Conservation (phyloP, 768 basidiomycete genomes). For the Albatrellus ellisii region DNA sequence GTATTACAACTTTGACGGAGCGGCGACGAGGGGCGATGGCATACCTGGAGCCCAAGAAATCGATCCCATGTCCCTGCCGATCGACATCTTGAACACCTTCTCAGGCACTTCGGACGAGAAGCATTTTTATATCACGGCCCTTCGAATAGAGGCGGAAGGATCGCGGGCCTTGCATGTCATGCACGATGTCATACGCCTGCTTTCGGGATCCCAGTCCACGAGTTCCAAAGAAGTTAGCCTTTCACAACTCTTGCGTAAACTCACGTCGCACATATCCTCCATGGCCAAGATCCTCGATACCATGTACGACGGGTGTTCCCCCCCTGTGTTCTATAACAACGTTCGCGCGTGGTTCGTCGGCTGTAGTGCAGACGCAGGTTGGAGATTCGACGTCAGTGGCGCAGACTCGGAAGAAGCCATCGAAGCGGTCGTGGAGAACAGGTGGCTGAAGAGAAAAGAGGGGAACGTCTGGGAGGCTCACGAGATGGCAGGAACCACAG, state of each 20-base stretch:
- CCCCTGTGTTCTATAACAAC: neutral
- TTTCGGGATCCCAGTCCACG: neutral
- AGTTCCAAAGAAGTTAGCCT: neutral
- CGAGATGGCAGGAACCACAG: slow-evolving; percentile 1
- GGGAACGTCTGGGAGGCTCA: neutral
- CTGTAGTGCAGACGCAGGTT: neutral
- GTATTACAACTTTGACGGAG: slow-evolving; percentile 1
- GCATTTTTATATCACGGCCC: slow-evolving; percentile 1
- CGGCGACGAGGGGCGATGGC: neutral
- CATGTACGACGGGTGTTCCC: neutral
- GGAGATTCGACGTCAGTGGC: slow-evolving; percentile 2
- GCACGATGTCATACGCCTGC: neutral
- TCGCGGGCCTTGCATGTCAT: neutral
- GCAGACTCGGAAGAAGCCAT: neutral
- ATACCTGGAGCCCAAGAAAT: too few relatives aligned
- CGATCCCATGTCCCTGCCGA: neutral
- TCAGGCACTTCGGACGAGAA: slow-evolving; percentile 2
- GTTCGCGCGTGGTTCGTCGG: slow-evolving; percentile 4
- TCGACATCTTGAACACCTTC: neutral
- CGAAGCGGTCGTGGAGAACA: neutral
- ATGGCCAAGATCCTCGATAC: neutral
- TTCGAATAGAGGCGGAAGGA: neutral
- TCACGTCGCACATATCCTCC: neutral
- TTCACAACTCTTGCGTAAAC: neutral
- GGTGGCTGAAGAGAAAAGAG: neutral